Percentiles rank a stretch among this genome's conserved stretches.
phyloP scores from a whole-genome alignment of 208 protist genomes.

The Porcisia hertigi region DNA sequence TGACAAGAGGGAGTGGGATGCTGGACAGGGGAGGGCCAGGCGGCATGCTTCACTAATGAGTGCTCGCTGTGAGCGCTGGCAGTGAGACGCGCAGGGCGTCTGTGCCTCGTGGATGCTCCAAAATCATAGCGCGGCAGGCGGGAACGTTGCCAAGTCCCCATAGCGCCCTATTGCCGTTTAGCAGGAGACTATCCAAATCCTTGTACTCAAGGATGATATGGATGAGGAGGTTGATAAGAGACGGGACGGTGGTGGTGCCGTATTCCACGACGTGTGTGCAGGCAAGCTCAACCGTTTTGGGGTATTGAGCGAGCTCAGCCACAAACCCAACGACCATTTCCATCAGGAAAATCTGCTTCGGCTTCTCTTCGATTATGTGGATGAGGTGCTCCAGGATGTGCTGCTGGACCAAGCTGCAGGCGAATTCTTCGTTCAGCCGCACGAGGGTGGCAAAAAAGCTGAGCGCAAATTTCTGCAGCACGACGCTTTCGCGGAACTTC shows the following conservation, averaged over 20 bases:
- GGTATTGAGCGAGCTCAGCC: slow-evolving; percentile 61
- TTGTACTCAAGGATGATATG: slow-evolving; percentile 79
- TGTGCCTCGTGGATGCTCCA: slow-evolving; percentile 64
- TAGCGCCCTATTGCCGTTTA: slow-evolving; percentile 71
- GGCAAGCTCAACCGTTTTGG: slow-evolving; percentile 37
- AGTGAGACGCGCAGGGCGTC: slow-evolving; percentile 73
- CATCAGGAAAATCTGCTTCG: slow-evolving; percentile 80
- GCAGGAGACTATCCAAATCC: slow-evolving; percentile 68
- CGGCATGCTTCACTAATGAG: background rate
- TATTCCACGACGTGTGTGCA: slow-evolving; percentile 16
- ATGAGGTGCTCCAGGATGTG: slow-evolving; percentile 63
- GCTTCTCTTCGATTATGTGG: slow-evolving; percentile 54
- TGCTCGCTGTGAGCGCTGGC: slow-evolving; percentile 49
- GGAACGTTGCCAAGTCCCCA: slow-evolving; percentile 87
- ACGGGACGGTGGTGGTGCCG: slow-evolving; percentile 34
- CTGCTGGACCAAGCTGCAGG: slow-evolving; percentile 47
- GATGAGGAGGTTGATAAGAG: slow-evolving; percentile 71
- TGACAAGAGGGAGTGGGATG: too few species aligned
- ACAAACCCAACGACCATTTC: slow-evolving; percentile 77
- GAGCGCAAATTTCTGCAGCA: slow-evolving; percentile 88
- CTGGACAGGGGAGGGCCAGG: too few species aligned
- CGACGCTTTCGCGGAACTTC: slow-evolving; percentile 52
- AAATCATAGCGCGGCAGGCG: slow-evolving; percentile 59
- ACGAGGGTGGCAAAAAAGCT: slow-evolving; percentile 72
- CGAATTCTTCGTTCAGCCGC: slow-evolving; percentile 40